These are phyloP conservation scores for Talaromyces amestolkiae DNA, from an alignment of 2,329 filamentous ascomycete species.

Conservation along the genomic window DNA sequence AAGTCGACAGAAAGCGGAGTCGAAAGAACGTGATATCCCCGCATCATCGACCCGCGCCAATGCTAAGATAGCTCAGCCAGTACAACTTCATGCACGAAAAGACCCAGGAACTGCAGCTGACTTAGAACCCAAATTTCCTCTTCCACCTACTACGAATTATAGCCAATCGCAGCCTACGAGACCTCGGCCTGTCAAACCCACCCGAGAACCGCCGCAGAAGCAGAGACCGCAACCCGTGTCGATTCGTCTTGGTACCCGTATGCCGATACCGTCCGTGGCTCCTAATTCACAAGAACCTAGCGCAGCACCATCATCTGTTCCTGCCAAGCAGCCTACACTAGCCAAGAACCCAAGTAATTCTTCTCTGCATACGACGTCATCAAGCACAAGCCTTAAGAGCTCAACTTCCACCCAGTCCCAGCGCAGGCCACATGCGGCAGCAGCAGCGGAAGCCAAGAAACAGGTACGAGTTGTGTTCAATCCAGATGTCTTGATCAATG, in stretches of 20 bases:
- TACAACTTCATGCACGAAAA: conserved; percentile 30
- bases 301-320: conserved; percentile 36
- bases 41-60: conserved; percentile 23
- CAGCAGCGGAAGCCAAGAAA: conserved; percentile 72
- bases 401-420: conserved; percentile 61
- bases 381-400: conserved; percentile 61
- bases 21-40: conserved; percentile 32
- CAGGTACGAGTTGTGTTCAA: conserved; percentile 42
- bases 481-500: not conserved
- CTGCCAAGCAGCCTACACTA: conserved; percentile 46
- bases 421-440: conserved; percentile 64
- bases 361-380: conserved; percentile 57
- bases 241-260: conserved; percentile 50
- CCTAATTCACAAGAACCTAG: conserved; percentile 57
- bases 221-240: conserved; percentile 48
- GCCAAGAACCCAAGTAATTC: conserved; percentile 67
- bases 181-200: conserved; percentile 44
- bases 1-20: conserved; percentile 3
- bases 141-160: conserved; percentile 25
- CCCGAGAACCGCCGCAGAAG: conserved; percentile 44
- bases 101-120: conserved; percentile 33
- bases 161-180: conserved; percentile 29
- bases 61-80: conserved; percentile 28
- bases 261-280: conserved; percentile 48
- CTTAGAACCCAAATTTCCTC: conserved; percentile 27